Evolutionary conservation across 1,284 basidiomycete species (phyloP).

Genomic region (Cutaneotrichosporon dermatis): DNA sequence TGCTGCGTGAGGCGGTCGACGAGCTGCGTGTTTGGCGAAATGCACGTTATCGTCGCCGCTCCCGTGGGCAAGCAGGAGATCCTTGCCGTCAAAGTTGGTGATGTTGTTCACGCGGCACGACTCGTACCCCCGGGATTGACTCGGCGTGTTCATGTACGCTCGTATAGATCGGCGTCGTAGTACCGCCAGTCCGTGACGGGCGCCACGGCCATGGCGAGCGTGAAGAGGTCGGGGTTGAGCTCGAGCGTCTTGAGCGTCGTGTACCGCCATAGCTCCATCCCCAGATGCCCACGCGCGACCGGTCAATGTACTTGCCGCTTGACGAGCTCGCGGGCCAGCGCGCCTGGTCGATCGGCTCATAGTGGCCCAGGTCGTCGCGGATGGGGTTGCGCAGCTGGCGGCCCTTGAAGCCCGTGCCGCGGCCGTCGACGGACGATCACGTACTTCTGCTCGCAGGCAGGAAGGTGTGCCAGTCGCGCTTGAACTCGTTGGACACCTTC

Average conservation of each 20-base stretch:
- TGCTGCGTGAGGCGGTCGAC: constrained; percentile 83
- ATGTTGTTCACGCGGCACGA: constrained; percentile 80
- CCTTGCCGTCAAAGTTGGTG: constrained; percentile 66
- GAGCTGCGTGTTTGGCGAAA: constrained; percentile 78
- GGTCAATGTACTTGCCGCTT: constrained; percentile 50
- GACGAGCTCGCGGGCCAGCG: constrained; percentile 59
- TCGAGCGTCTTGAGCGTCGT: constrained; percentile 89
- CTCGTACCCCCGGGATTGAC: constrained; percentile 77
- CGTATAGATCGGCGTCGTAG: constrained; percentile 69
- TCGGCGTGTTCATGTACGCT: constrained; percentile 83
- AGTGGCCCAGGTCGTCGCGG: constrained; percentile 75
- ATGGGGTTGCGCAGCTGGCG: constrained; percentile 75
- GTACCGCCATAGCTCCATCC: constrained; percentile 93
- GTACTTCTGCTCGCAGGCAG: constrained; percentile 78
- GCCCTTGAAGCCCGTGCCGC: constrained; percentile 91
- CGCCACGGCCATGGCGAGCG: constrained; percentile 59
- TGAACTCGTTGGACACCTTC: constrained; percentile 62
- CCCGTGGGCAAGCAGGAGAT: constrained; percentile 85
- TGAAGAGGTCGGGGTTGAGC: constrained; percentile 75
- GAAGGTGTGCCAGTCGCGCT: constrained; percentile 79
- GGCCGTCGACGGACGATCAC: constrained; percentile 83
- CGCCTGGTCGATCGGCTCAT: constrained; percentile 82
- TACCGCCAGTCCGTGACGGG: constrained; percentile 77
- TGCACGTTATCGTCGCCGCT: constrained; percentile 92
- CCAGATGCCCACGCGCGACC: constrained; percentile 83